These are phyloP conservation scores for Euphrasia arctica DNA, from an alignment of 305 asterid genomes.

Conservation along the genomic window DNA sequence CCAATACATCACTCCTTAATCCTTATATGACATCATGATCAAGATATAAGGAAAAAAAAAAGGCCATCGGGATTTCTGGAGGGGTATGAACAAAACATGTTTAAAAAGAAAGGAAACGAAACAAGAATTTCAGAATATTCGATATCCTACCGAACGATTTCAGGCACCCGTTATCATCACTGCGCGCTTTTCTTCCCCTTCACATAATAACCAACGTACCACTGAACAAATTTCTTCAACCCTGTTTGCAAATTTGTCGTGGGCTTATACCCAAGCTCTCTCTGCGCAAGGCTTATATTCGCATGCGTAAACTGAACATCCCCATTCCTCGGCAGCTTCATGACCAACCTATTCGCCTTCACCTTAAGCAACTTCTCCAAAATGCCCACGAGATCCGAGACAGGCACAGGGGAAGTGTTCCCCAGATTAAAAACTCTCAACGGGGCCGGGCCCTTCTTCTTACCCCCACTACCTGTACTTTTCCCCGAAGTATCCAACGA, in stretches of 20 bases:
- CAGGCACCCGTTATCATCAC: constrained; percentile 40
- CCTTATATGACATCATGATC: constrained; percentile 42
- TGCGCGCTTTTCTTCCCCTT: constrained; percentile 44
- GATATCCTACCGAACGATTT: constrained; percentile 41
- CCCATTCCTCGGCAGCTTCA: constrained; percentile 60
- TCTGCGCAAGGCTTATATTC: constrained; percentile 49
- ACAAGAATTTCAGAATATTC: constrained; percentile 45
- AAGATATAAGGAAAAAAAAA: constrained; percentile 34
- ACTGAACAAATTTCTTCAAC: constrained; percentile 50
- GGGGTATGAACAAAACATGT: constrained; percentile 32
- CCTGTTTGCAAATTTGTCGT: constrained; percentile 47
- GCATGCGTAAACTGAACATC: constrained; percentile 62
- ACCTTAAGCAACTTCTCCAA: constrained; percentile 64
- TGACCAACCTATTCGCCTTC: constrained; percentile 51
- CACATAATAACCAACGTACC: constrained; percentile 52
- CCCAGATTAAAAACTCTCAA: constrained; percentile 57
- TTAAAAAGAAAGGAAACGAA: constrained; percentile 49
- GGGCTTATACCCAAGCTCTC: constrained; percentile 54
- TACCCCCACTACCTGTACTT: constrained; percentile 77
- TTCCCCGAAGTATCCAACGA: constrained; percentile 66
- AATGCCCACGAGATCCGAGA: constrained; percentile 56
- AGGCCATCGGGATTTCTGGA: constrained; percentile 20
- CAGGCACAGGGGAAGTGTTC: constrained; percentile 71
- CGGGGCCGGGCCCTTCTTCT: constrained; percentile 65
- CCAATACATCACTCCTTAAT: constrained; percentile 34